Evolutionary conservation across 805 yeast species (phyloP).

Genomic region (Starmerella etchellsii): DNA sequence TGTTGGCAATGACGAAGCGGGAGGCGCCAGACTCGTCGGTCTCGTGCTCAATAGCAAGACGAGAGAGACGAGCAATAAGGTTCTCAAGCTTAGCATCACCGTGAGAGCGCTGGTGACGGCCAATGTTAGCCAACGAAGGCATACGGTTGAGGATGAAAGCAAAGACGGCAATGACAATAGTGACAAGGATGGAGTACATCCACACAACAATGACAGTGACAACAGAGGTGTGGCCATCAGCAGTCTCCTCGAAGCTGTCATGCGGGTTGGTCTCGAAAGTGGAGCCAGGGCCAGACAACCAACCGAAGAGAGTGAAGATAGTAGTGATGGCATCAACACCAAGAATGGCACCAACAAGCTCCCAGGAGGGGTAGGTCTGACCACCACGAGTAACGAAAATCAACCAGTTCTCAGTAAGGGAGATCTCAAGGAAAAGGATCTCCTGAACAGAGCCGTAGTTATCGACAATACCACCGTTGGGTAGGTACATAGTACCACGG

Average conservation of each 20-base stretch:
- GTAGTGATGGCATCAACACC: slow-evolving; percentile 85
- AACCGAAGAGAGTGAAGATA: slow-evolving; percentile 83
- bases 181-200: slow-evolving; percentile 91
- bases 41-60: slow-evolving; percentile 31
- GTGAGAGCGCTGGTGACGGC: slow-evolving; percentile 25
- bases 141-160: slow-evolving; percentile 55
- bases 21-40: slow-evolving; percentile 23
- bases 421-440: slow-evolving; percentile 84
- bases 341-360: slow-evolving; percentile 85
- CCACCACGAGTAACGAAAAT: slow-evolving; percentile 96
- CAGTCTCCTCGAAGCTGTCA: slow-evolving; percentile 36
- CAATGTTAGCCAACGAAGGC: slow-evolving; percentile 26
- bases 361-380: slow-evolving; percentile 98
- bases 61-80: slow-evolving; percentile 28
- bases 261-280: slow-evolving; percentile 25
- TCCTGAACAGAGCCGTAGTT: slow-evolving; percentile 93
- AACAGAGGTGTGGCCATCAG: slow-evolving; percentile 88
- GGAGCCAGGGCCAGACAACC: slow-evolving; percentile 44
- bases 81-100: slow-evolving; percentile 29
- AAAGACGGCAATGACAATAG: slow-evolving; percentile 91
- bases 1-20: slow-evolving; percentile 26
- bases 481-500: slow-evolving; percentile 84
- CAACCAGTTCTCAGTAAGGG: slow-evolving; percentile 94
- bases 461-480: slow-evolving; percentile 68
- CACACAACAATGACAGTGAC: slow-evolving; percentile 87